Conservation (phyloP, 2,329 filamentous ascomycete species). For the Allantophomopsis cytisporea region DNA sequence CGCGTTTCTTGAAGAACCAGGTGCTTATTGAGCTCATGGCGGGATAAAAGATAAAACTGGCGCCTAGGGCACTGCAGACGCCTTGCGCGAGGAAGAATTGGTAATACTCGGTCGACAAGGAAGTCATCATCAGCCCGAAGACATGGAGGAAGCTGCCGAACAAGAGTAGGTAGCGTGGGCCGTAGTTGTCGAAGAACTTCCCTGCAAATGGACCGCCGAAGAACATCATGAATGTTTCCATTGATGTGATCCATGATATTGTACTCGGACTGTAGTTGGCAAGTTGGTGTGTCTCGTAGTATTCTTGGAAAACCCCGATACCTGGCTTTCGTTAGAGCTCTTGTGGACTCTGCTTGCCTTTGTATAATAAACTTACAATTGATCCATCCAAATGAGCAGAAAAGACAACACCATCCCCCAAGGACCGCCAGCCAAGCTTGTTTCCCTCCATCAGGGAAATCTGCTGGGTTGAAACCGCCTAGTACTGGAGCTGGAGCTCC, state of each 20-base stretch:
- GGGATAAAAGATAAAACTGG: constrained; percentile 30
- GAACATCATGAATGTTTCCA: constrained; percentile 39
- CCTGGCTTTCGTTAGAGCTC: too few species aligned
- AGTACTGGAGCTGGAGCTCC: not conserved
- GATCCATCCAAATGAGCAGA: constrained; percentile 35
- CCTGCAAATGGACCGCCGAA: constrained; percentile 47
- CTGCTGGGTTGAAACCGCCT: constrained; percentile 25
- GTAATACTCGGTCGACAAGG: constrained; percentile 37
- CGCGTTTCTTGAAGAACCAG: constrained; percentile 34
- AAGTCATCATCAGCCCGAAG: constrained; percentile 50
- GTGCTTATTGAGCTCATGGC: constrained; percentile 26
- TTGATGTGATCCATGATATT: constrained; percentile 47
- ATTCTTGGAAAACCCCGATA: constrained; percentile 41
- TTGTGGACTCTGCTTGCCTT: too few species aligned
- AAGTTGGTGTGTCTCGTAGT: constrained; percentile 37
- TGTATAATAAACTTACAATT: constrained; percentile 17
- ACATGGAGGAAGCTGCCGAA: constrained; percentile 40
- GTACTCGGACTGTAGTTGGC: constrained; percentile 33
- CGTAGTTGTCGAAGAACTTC: constrained; percentile 47
- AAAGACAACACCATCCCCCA: constrained; percentile 29
- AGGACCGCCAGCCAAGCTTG: constrained; percentile 42
- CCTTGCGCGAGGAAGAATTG: constrained; percentile 36
- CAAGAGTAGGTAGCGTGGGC: constrained; percentile 40
- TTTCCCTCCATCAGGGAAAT: constrained; percentile 44
- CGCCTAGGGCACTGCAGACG: constrained; percentile 27